These are phyloP conservation scores for Acmispon strigosus DNA, from an alignment of 306 rosid genomes.

Conservation along the genomic window DNA sequence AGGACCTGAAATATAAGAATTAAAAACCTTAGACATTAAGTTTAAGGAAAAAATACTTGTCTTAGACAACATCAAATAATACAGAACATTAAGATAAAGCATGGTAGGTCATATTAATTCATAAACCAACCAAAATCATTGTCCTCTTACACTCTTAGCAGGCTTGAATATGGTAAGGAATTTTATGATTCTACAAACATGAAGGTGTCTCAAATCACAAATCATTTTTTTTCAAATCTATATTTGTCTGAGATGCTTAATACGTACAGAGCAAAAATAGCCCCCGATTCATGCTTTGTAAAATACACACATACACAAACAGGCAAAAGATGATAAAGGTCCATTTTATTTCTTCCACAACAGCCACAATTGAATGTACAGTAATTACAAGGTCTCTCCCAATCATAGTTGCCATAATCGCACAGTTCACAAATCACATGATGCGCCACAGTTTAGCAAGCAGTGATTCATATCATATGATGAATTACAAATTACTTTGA, in stretches of 20 bases:
- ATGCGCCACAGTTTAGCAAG: no score
- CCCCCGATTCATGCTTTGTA: background rate
- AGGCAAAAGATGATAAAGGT: background rate
- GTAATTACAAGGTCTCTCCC: background rate
- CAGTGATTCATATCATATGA: no score
- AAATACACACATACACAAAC: background rate
- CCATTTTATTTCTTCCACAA: background rate
- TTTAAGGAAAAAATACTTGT: background rate
- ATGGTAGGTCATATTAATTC: background rate
- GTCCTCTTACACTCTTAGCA: background rate
- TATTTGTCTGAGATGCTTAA: background rate
- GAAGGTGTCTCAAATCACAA: background rate
- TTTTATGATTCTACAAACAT: background rate
- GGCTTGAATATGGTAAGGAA: background rate
- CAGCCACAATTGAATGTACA: background rate
- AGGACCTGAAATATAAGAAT: constrained; percentile 52
- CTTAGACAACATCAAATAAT: background rate
- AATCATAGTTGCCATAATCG: no score
- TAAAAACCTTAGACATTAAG: background rate
- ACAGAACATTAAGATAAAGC: background rate
- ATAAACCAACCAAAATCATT: background rate
- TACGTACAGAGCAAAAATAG: background rate
- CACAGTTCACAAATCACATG: no score
- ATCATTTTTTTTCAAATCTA: background rate
- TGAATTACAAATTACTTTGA: no score